A percentile compares a stretch with the other conserved stretches of the same genome.
These are phyloP conservation scores for Ophiostoma sp. DNA, from an alignment of 2,329 filamentous ascomycete species.

Conservation along the genomic window DNA sequence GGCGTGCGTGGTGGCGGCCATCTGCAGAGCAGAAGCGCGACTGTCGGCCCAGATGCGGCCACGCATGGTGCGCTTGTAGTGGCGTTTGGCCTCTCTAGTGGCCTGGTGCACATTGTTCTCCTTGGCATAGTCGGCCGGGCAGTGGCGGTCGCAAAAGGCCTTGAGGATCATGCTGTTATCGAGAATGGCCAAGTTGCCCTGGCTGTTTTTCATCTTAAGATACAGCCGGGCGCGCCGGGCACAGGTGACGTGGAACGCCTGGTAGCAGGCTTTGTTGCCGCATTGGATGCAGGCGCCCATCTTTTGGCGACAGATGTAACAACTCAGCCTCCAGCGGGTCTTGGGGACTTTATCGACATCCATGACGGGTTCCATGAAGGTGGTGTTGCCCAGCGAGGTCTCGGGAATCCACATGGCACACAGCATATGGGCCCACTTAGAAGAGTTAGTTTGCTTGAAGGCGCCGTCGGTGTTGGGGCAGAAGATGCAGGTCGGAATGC, in stretches of 20 bases:
- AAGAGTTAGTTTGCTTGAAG: conserved; percentile 96
- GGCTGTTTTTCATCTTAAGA: conserved; percentile 93
- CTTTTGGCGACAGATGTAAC: conserved; percentile 94
- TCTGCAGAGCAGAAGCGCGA: conserved; percentile 75
- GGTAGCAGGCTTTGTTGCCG: conserved; percentile 94
- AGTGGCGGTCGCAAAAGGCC: conserved; percentile 94
- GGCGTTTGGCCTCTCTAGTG: conserved; percentile 79
- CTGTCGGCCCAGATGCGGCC: conserved; percentile 90
- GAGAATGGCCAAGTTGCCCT: conserved; percentile 73
- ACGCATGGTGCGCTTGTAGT: conserved; percentile 87
- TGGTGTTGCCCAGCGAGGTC: conserved; percentile 90
- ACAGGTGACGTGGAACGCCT: conserved; percentile 96
- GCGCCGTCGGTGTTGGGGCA: conserved; percentile 96
- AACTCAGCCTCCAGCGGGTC: conserved; percentile 87
- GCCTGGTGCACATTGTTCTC: conserved; percentile 82
- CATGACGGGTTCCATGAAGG: conserved; percentile 97
- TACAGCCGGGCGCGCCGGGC: conserved; percentile 84
- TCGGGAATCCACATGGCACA: conserved; percentile 99
- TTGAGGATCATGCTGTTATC: conserved; percentile 82
- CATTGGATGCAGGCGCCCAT: conserved; percentile 99
- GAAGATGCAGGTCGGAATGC: conserved; percentile 94
- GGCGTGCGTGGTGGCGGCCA: conserved; percentile 68
- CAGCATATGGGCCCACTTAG: conserved; percentile 94
- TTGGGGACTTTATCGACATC: conserved; percentile 97
- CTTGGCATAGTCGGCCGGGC: conserved; percentile 81